A percentile compares a stretch with the other conserved stretches of the same genome.
These are phyloP conservation scores for Termitomyces sp. DNA, from an alignment of 768 basidiomycete genomes.

Conservation along the genomic window DNA sequence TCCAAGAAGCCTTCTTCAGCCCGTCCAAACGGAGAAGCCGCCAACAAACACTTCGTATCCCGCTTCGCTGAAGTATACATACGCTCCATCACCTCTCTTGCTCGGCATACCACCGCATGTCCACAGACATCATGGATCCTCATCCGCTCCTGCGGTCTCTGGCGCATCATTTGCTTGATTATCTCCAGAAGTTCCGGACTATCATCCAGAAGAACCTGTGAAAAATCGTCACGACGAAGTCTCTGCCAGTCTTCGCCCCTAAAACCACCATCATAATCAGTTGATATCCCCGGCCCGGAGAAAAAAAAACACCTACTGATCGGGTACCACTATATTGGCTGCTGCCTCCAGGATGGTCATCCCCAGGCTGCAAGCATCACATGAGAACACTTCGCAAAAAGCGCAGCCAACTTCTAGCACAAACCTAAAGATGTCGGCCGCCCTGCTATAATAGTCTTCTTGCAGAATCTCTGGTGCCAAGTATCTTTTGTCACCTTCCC, in stretches of 20 bases:
- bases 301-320: conserved; percentile 62
- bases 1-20: conserved; percentile 60
- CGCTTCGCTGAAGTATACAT: conserved; percentile 29
- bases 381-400: conserved; percentile 29
- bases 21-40: conserved; percentile 56
- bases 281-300: conserved; percentile 16
- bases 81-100: conserved; percentile 58
- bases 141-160: conserved; percentile 57
- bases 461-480: conserved; percentile 94
- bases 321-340: conserved; percentile 94
- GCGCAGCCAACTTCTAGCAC: conserved; percentile 29
- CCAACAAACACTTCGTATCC: conserved; percentile 39
- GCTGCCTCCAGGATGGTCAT: conserved; percentile 95
- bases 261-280: conserved; percentile 23
- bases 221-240: conserved; percentile 86
- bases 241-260: conserved; percentile 95
- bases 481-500: conserved; percentile 97
- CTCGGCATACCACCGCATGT: conserved; percentile 61
- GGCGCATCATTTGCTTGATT: conserved; percentile 74
- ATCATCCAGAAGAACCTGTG: conserved; percentile 67
- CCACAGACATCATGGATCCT: conserved; percentile 49
- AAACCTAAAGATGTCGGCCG: conserved; percentile 96
- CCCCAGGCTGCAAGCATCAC: conserved; percentile 64
- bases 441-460: conserved; percentile 78
- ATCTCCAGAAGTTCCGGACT: conserved; percentile 64